Evolutionary conservation across 1,139 yeast species (phyloP).

Genomic region (Pneumocystis canis): DNA sequence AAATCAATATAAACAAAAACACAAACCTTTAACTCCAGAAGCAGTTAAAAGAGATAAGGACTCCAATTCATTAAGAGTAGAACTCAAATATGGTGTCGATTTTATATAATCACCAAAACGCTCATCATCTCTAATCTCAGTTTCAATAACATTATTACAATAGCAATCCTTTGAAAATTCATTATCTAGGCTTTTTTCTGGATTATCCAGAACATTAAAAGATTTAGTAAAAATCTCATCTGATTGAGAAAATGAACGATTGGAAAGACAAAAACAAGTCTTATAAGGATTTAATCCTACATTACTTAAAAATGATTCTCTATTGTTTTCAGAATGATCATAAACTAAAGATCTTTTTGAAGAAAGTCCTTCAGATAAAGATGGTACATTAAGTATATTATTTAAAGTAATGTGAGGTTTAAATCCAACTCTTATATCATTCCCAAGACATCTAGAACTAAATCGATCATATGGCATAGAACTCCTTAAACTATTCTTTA

Average conservation of each 20-base stretch:
- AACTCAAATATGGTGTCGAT: background rate
- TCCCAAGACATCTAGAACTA: conserved; percentile 8
- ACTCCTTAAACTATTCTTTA: conserved; percentile 15
- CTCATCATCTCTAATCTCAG: background rate
- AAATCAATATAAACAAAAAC: background rate
- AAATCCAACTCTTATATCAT: conserved; percentile 3
- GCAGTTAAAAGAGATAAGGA: background rate
- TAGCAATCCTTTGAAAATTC: background rate
- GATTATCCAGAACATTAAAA: background rate
- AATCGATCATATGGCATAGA: background rate
- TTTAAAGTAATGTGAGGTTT: conserved; percentile 3
- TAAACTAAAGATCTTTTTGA: background rate
- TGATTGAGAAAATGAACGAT: background rate
- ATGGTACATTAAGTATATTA: background rate
- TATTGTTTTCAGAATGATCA: background rate
- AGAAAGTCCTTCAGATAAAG: background rate
- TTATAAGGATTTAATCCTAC: background rate
- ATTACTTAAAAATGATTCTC: background rate
- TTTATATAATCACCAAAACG: background rate
- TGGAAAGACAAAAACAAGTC: background rate
- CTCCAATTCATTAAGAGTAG: background rate
- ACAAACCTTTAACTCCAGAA: background rate
- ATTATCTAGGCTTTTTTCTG: background rate
- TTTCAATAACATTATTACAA: background rate
- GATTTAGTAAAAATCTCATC: background rate